Percentiles rank a stretch among this genome's conserved stretches.
phyloP scores from a whole-genome alignment of 139 green algal species.

The Chlamydomonas sphaeroides region DNA sequence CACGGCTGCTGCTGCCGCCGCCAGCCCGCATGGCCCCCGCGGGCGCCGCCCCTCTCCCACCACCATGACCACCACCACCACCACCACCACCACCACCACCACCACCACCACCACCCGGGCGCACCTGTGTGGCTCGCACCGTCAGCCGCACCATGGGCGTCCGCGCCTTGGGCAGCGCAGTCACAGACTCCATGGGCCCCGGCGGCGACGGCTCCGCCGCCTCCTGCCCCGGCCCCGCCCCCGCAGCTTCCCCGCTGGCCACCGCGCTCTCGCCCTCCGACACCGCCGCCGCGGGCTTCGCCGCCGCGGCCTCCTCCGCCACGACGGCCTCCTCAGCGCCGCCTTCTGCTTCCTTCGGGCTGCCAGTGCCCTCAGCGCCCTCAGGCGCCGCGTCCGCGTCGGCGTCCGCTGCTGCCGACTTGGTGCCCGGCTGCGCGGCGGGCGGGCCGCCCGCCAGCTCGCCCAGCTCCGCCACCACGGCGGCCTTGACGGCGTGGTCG shows the following conservation, averaged over 20 bases:
- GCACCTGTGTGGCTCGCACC: constrained; percentile 1
- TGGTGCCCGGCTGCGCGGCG: not conserved
- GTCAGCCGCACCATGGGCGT: constrained; percentile 91
- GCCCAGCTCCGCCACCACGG: constrained; percentile 68
- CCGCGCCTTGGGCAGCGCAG: constrained; percentile 75
- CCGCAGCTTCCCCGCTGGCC: not conserved
- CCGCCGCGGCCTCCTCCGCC: too few relatives aligned
- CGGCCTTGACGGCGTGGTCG: constrained; percentile 50
- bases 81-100: too few relatives aligned
- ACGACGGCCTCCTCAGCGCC: not conserved
- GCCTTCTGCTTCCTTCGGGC: not conserved
- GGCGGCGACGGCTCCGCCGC: not conserved
- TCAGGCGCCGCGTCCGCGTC: not conserved
- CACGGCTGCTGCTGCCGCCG: too few relatives aligned
- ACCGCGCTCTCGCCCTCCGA: too few relatives aligned
- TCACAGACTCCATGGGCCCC: constrained; percentile 64
- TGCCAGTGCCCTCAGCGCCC: not conserved
- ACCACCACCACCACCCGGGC: not conserved
- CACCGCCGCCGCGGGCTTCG: too few relatives aligned
- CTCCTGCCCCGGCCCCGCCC: not conserved
- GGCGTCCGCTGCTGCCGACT: not conserved
- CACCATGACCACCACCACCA: too few relatives aligned
- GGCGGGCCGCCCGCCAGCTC: constrained; percentile 33
- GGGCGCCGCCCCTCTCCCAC: too few relatives aligned
- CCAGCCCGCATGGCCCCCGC: too few relatives aligned